Evolutionary conservation across 164 flowering plant species (phyloP).

Genomic region (Akebia trifoliata): DNA sequence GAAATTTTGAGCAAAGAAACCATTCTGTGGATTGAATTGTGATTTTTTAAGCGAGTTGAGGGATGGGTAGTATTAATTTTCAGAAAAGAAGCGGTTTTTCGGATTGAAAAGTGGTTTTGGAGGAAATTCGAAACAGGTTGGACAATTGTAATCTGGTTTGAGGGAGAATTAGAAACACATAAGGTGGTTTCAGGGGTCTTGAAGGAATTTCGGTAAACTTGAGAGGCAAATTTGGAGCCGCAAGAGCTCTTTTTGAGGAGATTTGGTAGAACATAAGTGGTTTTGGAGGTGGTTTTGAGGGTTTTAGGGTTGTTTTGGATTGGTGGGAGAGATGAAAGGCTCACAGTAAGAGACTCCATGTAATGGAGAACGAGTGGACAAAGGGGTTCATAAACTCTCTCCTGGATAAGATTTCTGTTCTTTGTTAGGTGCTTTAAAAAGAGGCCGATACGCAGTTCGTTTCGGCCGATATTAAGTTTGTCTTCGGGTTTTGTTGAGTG

Average conservation of each 20-base stretch:
- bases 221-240: neutral
- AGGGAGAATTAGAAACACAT: too few relatives aligned
- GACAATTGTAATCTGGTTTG: too few relatives aligned
- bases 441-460: too few relatives aligned
- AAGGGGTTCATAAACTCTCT: too few relatives aligned
- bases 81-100: neutral
- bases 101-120: constrained; percentile 1
- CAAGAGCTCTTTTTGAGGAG: neutral
- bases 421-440: too few relatives aligned
- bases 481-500: too few relatives aligned
- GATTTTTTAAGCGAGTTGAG: constrained; percentile 3
- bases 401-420: too few relatives aligned
- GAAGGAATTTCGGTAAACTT: too few relatives aligned
- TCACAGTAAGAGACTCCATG: constrained; percentile 4
- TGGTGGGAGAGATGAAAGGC: neutral
- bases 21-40: neutral
- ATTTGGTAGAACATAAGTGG: neutral
- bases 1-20: constrained; percentile 7
- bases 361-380: neutral
- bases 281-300: neutral
- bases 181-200: too few relatives aligned
- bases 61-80: neutral
- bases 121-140: too few relatives aligned
- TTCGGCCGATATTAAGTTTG: too few relatives aligned
- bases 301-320: neutral